A percentile compares a stretch with the other conserved stretches of the same genome.
phyloP scores from a whole-genome alignment of 257 asterid genomes.

The Lycium ferocissimum region DNA sequence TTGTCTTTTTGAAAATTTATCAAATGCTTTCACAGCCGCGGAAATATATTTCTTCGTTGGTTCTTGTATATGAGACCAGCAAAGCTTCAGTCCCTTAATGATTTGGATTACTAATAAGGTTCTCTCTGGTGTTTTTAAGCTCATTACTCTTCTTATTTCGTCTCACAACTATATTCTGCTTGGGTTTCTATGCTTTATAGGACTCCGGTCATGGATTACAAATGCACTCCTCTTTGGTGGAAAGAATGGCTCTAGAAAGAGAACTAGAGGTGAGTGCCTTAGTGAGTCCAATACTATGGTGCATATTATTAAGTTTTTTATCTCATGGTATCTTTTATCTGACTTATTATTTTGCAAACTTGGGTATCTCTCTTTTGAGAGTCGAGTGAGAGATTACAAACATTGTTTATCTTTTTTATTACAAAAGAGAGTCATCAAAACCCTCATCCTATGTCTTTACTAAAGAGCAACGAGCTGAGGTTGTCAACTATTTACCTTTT shows the following conservation, averaged over 20 bases:
- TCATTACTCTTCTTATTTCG: neutral
- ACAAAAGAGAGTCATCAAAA: neutral
- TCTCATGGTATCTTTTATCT: conserved; percentile 17
- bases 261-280: conserved; percentile 68
- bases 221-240: conserved; percentile 83
- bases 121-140: neutral
- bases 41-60: conserved; percentile 17
- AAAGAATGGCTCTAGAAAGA: conserved; percentile 72
- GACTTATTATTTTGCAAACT: neutral
- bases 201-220: conserved; percentile 55
- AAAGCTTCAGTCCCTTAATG: neutral
- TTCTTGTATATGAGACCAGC: neutral
- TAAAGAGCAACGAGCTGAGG: conserved; percentile 6
- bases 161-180: conserved; percentile 27
- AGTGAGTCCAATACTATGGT: neutral
- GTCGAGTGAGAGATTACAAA: neutral
- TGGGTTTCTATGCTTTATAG: conserved; percentile 47
- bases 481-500: conserved; percentile 19
- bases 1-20: neutral
- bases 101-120: neutral
- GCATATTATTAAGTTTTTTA: neutral
- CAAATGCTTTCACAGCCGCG: neutral
- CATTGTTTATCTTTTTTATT: neutral
- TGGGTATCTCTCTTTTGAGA: neutral
- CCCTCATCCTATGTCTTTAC: conserved; percentile 4